Evolutionary conservation across 306 rosid genomes (phyloP), one percentile per base, ranked within the genome.

Genomic region (Cucumis hystrix): DNA sequence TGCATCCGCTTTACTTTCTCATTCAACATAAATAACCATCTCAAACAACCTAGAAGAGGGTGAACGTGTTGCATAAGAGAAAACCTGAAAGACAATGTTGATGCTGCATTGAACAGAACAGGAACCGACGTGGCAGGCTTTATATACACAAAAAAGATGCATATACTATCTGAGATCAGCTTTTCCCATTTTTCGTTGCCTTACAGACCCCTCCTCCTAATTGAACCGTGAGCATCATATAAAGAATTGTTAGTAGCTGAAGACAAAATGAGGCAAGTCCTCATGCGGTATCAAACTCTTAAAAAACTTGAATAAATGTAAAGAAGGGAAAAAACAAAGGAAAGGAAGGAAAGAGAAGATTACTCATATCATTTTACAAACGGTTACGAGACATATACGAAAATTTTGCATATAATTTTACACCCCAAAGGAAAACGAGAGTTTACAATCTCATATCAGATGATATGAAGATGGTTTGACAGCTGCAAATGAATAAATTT

Each of bases 231-330:
- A 52, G 45, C 63, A 73, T 54, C 77, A 73, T 73, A 73, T 54
- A 54, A 73, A 54, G 77, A 52, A 17, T 52, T 55, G 45, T 73
- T 73, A 73, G 77, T 73, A 73, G 77, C 63, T 73, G 63, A 73
- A 52, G 62, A 17, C 63, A 52, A 33, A 73, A 30, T 52, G 43
- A 33, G 59, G 77, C 63, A 16, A 71, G 77, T 73, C 62, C 47
- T 73, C 1, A 33, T 2, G 77, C 12, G 10, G 63, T 52, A 73
- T 54, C 63, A 35, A 73, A 30, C 63, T 51, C 14, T 8, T 23
- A 8, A 45, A 14, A 49, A 49, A 25, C 76, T 14, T 52, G 30
- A 52, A 30, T 12, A 73, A 15, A 73, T 73, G 58, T 73, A 51
- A 51, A 52, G 16, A 72, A 18, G 10, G 39, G 47, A 73, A 25